Evolutionary conservation across 2,329 filamentous ascomycete species (phyloP), one percentile per base, ranked within the genome.

Genomic region (Curvularia verruculosa): DNA sequence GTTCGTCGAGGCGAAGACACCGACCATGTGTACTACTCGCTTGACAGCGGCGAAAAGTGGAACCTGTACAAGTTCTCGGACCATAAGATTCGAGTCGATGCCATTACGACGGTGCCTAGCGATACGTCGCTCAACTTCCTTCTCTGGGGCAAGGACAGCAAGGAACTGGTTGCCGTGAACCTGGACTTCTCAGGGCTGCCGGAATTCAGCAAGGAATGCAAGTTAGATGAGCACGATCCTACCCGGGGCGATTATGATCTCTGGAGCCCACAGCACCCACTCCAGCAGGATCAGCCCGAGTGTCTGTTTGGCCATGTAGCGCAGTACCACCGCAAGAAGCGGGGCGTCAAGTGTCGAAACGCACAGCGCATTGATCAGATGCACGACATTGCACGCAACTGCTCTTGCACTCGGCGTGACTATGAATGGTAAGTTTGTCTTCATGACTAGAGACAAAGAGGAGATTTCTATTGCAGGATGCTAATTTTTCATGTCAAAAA

Each of bases 281-380:
- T 88, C 58, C 83, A 92, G 61, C 87, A 92, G 85, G 70, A 90
- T 63, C 80, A 89, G 8, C 82, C 90, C 59, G 87, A 93, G 65
- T 99, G 95, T 76, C 83, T 99, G 2, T 99, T 99, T 70, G 95
- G 95, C 1, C 96, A 98, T 73, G 85, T 91, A 56, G 87, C 93
- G 28, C 85, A 91, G 71, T 99, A 97, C 71, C 86, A 96, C 69
- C 91, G 95, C 74, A 99, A 98, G 84, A 93, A 90, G 77, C 78
- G 83, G n/a, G 86, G 88, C 15, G 82, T 83, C 19, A 79, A 89
- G 46, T 99, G 95, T 80, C 96, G 88, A 82, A 97, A 96, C 69
- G 87, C 89, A 49, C 84, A 85, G 73, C 85, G 84, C 60, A 85
- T 96, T 58, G 72, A 79, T 19, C 68, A 73, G 61, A 81, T 94